Percentiles rank a stretch among this genome's conserved stretches.
phyloP scores from a whole-genome alignment of 371 early-diverging fungal species.

The Mucor plumbeus region DNA sequence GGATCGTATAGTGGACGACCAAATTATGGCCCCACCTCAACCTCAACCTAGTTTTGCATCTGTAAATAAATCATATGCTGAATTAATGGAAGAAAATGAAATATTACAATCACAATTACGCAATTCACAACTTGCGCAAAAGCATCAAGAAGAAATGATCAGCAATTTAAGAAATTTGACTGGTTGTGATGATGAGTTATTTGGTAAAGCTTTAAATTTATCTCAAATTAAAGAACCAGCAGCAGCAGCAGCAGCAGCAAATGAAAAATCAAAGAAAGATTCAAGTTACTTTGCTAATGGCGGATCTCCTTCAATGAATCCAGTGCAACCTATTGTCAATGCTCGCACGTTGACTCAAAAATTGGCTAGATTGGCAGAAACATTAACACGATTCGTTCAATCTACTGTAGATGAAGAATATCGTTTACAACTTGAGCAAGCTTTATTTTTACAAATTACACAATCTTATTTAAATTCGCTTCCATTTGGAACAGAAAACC shows the following conservation, averaged over 20 bases:
- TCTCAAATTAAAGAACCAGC: constrained; percentile 27
- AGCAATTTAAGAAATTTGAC: constrained; percentile 43
- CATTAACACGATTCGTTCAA: constrained; percentile 38
- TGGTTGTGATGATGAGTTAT: constrained; percentile 41
- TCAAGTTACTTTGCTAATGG: not conserved
- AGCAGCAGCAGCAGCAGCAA: not conserved
- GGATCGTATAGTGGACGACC: constrained; percentile 46
- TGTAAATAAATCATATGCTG: constrained; percentile 50
- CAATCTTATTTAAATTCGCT: constrained; percentile 42
- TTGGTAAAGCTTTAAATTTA: constrained; percentile 42
- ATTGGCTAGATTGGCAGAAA: constrained; percentile 42
- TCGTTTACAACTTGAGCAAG: constrained; percentile 37
- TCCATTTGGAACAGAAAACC: constrained; percentile 59
- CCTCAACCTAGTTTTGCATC: constrained; percentile 58
- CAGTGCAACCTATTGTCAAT: constrained; percentile 31
- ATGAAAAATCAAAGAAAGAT: not conserved
- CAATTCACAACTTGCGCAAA: constrained; percentile 43
- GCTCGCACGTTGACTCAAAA: constrained; percentile 46
- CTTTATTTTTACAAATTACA: constrained; percentile 39
- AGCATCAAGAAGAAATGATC: constrained; percentile 51
- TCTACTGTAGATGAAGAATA: constrained; percentile 22
- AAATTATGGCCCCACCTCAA: constrained; percentile 57
- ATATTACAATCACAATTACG: constrained; percentile 45
- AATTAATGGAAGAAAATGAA: constrained; percentile 57
- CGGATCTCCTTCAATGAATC: not conserved